These are phyloP conservation scores for Amanita thiersii DNA, from an alignment of 768 basidiomycete species.

Conservation along the genomic window DNA sequence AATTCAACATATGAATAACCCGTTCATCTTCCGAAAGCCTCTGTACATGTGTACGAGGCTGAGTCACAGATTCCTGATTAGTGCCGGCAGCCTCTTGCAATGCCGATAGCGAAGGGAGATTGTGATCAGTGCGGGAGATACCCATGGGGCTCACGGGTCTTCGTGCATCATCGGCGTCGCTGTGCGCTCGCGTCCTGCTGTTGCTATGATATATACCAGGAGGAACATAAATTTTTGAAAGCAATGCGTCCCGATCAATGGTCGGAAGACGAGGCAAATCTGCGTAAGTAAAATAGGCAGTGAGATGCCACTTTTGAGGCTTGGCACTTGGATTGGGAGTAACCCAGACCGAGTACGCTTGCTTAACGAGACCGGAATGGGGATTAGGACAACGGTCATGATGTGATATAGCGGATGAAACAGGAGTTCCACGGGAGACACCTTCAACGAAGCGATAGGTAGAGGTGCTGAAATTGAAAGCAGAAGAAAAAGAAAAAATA, in stretches of 20 bases:
- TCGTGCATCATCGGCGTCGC: constrained; percentile 24
- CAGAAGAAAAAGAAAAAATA: constrained; percentile 5
- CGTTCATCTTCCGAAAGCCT: constrained; percentile 51
- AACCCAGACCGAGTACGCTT: constrained; percentile 66
- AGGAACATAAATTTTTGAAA: constrained; percentile 37
- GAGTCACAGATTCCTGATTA: constrained; percentile 17
- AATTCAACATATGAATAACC: constrained; percentile 52
- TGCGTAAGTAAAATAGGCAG: constrained; percentile 45
- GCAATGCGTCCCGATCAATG: constrained; percentile 33
- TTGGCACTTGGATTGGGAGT: constrained; percentile 30
- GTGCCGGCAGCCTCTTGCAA: constrained; percentile 25
- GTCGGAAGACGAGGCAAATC: constrained; percentile 40
- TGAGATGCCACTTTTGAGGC: constrained; percentile 62
- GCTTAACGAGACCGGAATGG: constrained; percentile 55
- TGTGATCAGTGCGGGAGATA: constrained; percentile 15
- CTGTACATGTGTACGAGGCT: constrained; percentile 22
- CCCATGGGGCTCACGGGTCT: constrained; percentile 11
- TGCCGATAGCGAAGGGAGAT: constrained; percentile 33
- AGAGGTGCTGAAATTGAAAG: constrained; percentile 22
- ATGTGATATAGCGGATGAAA: constrained; percentile 49
- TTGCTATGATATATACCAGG: constrained; percentile 36
- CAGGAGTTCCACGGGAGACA: constrained; percentile 37
- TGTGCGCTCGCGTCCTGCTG: constrained; percentile 33
- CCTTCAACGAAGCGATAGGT: constrained; percentile 53
- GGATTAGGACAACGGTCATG: constrained; percentile 46